Percentiles rank a stretch among this genome's conserved stretches.
phyloP scores from a whole-genome alignment of 2,329 filamentous ascomycete species.

The Rhinocladiella similis region DNA sequence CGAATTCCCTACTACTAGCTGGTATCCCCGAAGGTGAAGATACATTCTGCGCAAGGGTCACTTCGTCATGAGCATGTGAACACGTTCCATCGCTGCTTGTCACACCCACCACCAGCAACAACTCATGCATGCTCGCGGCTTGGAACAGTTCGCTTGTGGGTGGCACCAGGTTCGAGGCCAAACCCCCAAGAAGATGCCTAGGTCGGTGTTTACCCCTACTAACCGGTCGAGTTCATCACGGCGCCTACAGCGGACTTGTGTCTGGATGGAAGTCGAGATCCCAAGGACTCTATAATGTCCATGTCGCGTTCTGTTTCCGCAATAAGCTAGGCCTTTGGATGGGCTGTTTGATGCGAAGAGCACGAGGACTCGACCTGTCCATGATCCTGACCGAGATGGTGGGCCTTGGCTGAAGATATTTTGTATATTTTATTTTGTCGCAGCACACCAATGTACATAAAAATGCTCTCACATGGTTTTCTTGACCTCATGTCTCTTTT shows the following conservation, averaged over 20 bases:
- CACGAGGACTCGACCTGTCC: no score
- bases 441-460: no score
- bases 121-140: slow-evolving; percentile 17
- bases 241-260: background rate
- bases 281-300: background rate
- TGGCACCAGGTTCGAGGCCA: background rate
- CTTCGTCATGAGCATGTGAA: background rate
- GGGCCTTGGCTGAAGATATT: no score
- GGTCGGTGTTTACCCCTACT: background rate
- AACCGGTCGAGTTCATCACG: background rate
- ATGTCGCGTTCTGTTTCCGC: no score
- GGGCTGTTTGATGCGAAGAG: no score
- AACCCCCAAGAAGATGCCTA: background rate
- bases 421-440: no score
- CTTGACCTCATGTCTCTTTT: no score
- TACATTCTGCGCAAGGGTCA: background rate
- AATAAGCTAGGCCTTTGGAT: no score
- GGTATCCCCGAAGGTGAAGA: background rate
- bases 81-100: background rate
- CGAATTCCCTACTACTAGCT: no score
- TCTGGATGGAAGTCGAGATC: background rate
- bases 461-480: no score
- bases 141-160: slow-evolving; percentile 4
- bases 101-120: slow-evolving; percentile 13
- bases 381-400: no score